Base-by-base conservation (phyloP, 495 filamentous ascomycete genomes). In the Penicillium silybi region DNA sequence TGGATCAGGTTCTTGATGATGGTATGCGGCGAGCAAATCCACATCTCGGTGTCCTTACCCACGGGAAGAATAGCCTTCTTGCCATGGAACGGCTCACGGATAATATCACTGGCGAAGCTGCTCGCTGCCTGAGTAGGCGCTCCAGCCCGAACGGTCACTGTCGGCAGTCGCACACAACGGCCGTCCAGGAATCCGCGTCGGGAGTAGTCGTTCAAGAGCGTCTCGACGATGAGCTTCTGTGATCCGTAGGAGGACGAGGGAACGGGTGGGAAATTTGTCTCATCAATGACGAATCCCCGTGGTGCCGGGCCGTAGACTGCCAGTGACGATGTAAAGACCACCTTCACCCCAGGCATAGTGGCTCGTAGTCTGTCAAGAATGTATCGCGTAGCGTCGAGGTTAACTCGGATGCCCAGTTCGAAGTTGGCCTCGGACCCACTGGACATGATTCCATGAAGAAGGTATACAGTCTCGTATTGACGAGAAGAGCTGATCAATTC, bases 401-500 rank as follows among this genome's bases (percentile, higher is more conserved):
- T 95, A 45, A 90, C 87, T 37, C 66, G 66, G 46, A 89, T 75
- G 3, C 86, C 88, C 13, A 88, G 74, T 41, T 89, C 86, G 59
- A 88, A 84, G 64, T 92, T 78, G 20, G 83, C 83, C 63, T 95
- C 89, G 16, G 83, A 76, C 41, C 85, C 86, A 18, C 83, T 80
- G 32, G 85, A 89, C 89, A 92, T 92, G 69, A 95, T 89, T 41
- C 89, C 89, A 68, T 95, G 89, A 58, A 95, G 83, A 47, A 91
- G 64, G 72, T 87, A 92, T 58, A 88, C 75, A 15, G 82, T 85
- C 55, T 81, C 74, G 13, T 85, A 78, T 29, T 71, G 79, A 15
- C 62, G 62, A 26, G 63, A 56, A 17, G 51, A 44, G 18, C 59
- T 64, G 48, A 75, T 67, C 17, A 87, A 61, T 23, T 86, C 58